Evolutionary conservation across 495 filamentous ascomycete species (phyloP), one percentile per base, ranked within the genome.

Genomic region (Margaritispora aquatica): DNA sequence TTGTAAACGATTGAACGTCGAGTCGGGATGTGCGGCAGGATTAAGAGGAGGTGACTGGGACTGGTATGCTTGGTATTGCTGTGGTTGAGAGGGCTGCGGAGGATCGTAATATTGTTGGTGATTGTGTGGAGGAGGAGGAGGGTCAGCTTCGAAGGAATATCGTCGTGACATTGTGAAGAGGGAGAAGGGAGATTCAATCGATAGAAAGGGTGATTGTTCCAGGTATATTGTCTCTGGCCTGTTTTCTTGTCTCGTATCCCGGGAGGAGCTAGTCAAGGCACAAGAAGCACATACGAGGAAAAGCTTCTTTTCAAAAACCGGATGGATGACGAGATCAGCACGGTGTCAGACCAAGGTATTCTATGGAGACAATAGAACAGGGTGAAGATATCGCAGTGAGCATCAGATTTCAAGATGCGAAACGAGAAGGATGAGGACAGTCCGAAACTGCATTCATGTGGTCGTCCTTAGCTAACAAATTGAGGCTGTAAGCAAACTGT

Each of bases 21-120:
- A 73, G 29, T 75, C 74, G 26, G 76, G 74, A 59, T 75, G 77
- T 44, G 70, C 70, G 22, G 71, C 62, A 8, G 75, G 71, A 51
- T 27, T 41, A 49, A 55, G 36, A 15, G 63, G 57, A 47, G 59
- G 70, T 20, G 63, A 64, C 23, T 47, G 51, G 3, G 44, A 54
- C 8, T 24, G 66, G 15, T 8, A 44, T 57, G 29, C 5, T 34
- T 34, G 29, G 29, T 59, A 51, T 59, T 61, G 62, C 22, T 53
- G 68, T 34, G 48, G 55, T 50, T 70, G 62, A 29, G 21, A 62
- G 55, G 29, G 44, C 8, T 48, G 52, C 2, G 51, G 51, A 26
- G 52, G 52, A 21, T 54, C 27, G 27, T 54, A 41, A 21, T 54
- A 31, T 31, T 54, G 31, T 15, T 29, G 27, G 21, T 31, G 52